Evolutionary conservation across 257 asterid genomes (phyloP).

Genomic region (Rubia yunnanensis): DNA sequence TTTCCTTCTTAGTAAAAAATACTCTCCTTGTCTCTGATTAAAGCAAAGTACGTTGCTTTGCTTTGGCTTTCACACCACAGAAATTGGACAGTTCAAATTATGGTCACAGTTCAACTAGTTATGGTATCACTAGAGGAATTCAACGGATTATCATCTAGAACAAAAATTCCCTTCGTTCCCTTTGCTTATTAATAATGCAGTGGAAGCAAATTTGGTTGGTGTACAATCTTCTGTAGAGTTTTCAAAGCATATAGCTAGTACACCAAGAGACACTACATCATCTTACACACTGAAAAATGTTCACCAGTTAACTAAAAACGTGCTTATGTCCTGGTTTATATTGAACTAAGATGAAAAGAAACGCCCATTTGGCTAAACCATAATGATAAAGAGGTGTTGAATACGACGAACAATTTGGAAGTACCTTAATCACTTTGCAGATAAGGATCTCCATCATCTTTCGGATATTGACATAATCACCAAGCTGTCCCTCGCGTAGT

Average conservation of each 20-base stretch:
- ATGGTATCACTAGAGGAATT: neutral
- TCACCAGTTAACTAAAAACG: neutral
- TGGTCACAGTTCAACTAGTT: neutral
- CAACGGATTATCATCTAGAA: neutral
- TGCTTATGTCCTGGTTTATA: neutral
- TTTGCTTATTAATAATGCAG: neutral
- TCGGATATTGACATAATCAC: conserved; percentile 90
- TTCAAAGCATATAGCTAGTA: neutral
- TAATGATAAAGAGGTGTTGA: neutral
- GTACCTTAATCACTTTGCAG: conserved; percentile 94
- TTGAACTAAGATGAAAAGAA: neutral
- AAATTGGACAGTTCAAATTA: neutral
- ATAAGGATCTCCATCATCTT: conserved; percentile 91
- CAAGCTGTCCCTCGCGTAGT: conserved; percentile 89
- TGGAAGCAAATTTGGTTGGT: neutral
- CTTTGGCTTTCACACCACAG: neutral
- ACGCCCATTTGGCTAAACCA: neutral
- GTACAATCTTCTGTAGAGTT: neutral
- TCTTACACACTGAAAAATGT: neutral
- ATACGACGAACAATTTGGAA: neutral
- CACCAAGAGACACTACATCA: neutral
- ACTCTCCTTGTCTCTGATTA: neutral
- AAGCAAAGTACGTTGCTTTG: neutral
- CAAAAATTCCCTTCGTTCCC: neutral
- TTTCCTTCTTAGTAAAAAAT: neutral